phyloP scores from a whole-genome alignment of 305 asterid genomes.

The Plantago rigida region DNA sequence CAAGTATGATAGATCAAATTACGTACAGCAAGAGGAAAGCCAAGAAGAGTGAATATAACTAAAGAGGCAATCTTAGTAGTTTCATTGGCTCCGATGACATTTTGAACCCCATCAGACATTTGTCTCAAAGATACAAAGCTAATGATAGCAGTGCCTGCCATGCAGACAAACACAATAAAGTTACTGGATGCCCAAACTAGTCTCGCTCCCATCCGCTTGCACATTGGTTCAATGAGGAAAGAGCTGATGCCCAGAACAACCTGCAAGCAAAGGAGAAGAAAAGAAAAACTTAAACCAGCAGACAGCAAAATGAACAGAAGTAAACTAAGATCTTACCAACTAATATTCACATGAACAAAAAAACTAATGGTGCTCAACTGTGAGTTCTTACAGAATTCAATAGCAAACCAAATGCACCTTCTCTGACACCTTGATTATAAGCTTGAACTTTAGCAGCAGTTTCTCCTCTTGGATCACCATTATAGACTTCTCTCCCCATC shows the following conservation, averaged over 20 bases:
- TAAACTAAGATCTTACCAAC: constrained; percentile 5
- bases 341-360: constrained; percentile 20
- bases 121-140: constrained; percentile 54
- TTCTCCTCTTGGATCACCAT: constrained; percentile 88
- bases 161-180: constrained; percentile 75
- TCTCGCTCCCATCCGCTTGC: constrained; percentile 74
- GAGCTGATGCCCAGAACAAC: constrained; percentile 90
- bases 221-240: constrained; percentile 84
- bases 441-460: constrained; percentile 47
- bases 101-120: constrained; percentile 62
- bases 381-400: constrained; percentile 98
- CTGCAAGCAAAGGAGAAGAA: constrained; percentile 32
- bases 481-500: constrained; percentile 99
- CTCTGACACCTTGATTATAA: constrained; percentile 94
- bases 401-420: constrained; percentile 99
- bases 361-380: constrained; percentile 36
- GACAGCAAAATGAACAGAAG: constrained; percentile 13
- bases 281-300: constrained; percentile 4
- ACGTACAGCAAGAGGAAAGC: constrained; percentile 96
- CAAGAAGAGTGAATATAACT: constrained; percentile 82
- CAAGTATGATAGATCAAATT: constrained; percentile 10
- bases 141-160: constrained; percentile 85
- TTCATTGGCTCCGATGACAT: constrained; percentile 60
- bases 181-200: constrained; percentile 89
- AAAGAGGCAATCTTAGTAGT: constrained; percentile 74